Percentiles rank a stretch among this genome's conserved stretches.
Evolutionary conservation across 305 asterid genomes (phyloP).

Genomic region (Fraxinus paxiana): DNA sequence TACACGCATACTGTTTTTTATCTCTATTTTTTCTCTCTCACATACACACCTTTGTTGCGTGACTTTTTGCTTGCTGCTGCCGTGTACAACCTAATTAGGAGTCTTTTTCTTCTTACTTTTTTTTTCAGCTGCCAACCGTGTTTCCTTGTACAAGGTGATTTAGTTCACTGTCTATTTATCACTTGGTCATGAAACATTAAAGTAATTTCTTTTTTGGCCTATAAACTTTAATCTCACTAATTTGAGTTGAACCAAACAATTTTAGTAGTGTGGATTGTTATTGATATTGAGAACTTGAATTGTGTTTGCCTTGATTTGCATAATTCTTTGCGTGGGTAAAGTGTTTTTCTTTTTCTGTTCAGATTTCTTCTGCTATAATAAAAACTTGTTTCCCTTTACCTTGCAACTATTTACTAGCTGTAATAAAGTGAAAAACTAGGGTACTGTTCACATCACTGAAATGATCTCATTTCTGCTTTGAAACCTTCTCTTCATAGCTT

Average conservation of each 20-base stretch:
- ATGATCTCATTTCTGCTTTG: not conserved
- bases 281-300: not conserved
- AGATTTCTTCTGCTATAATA: not conserved
- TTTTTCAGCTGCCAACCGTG: not conserved
- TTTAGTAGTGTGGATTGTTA: not conserved
- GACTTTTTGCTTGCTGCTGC: not conserved
- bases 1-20: not conserved
- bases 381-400: not conserved
- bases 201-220: not conserved
- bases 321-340: not conserved
- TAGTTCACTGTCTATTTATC: not conserved
- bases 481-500: not conserved
- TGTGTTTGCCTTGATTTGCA: not conserved
- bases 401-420: not conserved
- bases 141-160: not conserved
- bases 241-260: not conserved
- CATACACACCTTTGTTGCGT: not conserved
- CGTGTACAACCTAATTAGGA: not conserved
- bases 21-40: not conserved
- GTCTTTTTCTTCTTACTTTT: not conserved
- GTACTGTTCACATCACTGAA: not conserved
- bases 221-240: not conserved
- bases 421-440: not conserved
- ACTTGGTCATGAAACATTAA: not conserved
- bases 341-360: not conserved